phyloP scores from a whole-genome alignment of 257 asterid genomes.

The Ocimum tenuiflorum region DNA sequence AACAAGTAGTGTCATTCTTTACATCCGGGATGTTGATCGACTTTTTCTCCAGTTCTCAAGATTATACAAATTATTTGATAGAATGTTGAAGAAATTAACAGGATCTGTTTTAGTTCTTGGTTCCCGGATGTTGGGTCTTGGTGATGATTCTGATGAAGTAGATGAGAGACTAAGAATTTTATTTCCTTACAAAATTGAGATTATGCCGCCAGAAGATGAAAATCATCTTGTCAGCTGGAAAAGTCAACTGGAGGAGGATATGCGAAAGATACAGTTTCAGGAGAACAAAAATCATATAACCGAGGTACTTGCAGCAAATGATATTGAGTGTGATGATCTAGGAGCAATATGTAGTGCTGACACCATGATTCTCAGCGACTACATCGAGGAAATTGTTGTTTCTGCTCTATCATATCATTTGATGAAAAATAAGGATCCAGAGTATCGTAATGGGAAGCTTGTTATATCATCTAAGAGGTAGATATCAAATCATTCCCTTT shows the following conservation, averaged over 20 bases:
- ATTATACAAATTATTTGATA: conserved; percentile 51
- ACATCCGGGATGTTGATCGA: conserved; percentile 75
- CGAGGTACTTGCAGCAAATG: conserved; percentile 90
- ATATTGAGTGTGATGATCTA: conserved; percentile 82
- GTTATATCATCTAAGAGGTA: conserved; percentile 84
- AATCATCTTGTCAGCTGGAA: conserved; percentile 69
- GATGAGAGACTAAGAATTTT: conserved; percentile 53
- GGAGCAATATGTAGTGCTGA: conserved; percentile 76
- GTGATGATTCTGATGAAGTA: conserved; percentile 47
- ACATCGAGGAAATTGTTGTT: conserved; percentile 80
- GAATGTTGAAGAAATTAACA: conserved; percentile 69
- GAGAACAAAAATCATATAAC: conserved; percentile 86
- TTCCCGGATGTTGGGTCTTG: conserved; percentile 62
- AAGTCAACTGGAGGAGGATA: conserved; percentile 81
- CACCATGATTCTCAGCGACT: conserved; percentile 49
- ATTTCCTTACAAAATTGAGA: conserved; percentile 78
- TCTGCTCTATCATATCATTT: conserved; percentile 83
- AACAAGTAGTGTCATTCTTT: conserved; percentile 60
- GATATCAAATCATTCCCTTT: conserved; percentile 8
- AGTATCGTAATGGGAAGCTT: conserved; percentile 92
- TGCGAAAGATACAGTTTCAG: conserved; percentile 67
- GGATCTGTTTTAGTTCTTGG: conserved; percentile 87
- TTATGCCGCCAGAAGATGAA: conserved; percentile 87
- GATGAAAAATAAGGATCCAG: conserved; percentile 64
- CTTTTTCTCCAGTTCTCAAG: conserved; percentile 56